phyloP scores from a whole-genome alignment of 805 yeast genomes.

The Myxozyma geophila region DNA sequence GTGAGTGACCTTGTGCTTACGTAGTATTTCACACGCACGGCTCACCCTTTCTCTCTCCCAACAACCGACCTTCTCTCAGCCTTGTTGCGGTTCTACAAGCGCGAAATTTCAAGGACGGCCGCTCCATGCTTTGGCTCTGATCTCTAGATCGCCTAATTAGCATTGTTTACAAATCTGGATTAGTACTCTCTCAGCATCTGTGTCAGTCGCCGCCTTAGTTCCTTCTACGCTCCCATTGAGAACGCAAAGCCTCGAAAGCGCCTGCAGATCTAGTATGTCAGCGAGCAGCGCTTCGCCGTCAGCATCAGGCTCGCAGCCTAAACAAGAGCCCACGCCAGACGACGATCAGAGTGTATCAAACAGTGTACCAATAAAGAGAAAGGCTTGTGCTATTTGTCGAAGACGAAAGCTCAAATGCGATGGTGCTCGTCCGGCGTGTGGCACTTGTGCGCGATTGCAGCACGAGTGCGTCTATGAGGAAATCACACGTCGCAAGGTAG shows the following conservation, averaged over 20 bases:
- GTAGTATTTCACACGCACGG: too few species aligned
- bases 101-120: too few species aligned
- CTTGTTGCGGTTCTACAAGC: too few species aligned
- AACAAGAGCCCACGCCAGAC: not conserved
- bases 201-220: too few species aligned
- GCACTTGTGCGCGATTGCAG: constrained; percentile 41
- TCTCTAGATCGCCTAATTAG: not conserved
- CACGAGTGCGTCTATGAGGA: constrained; percentile 44
- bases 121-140: too few species aligned
- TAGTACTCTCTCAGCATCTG: too few species aligned
- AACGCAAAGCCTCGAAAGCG: not conserved
- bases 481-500: constrained; percentile 39
- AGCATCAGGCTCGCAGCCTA: constrained; percentile 5
- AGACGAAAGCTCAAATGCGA: constrained; percentile 45
- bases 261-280: constrained; percentile 1
- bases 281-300: constrained; percentile 7
- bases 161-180: not conserved
- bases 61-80: too few species aligned
- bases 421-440: constrained; percentile 44
- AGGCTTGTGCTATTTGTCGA: constrained; percentile 45
- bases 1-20: too few species aligned
- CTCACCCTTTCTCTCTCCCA: too few species aligned
- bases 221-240: too few species aligned
- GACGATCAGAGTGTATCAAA: not conserved
- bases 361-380: constrained; percentile 10